phyloP scores from a whole-genome alignment of 2,329 filamentous ascomycete genomes.

The Endoconidiophora polonica region DNA sequence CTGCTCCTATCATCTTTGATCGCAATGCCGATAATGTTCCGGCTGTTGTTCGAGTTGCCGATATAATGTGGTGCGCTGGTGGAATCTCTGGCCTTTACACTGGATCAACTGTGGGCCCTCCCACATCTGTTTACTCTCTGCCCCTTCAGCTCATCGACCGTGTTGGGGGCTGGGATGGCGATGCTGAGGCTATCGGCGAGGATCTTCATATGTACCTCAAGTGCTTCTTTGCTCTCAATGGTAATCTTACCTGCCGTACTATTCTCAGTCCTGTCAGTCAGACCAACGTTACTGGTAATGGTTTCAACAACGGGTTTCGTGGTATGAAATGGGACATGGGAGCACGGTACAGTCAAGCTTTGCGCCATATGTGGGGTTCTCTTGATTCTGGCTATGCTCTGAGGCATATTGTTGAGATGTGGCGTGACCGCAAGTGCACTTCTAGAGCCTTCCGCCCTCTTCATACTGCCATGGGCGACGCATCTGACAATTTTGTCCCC shows the following conservation, averaged over 20 bases:
- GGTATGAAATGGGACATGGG: constrained; percentile 40
- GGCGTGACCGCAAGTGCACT: constrained; percentile 40
- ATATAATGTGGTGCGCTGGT: constrained; percentile 55
- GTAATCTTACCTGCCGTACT: constrained; percentile 46
- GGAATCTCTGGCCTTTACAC: constrained; percentile 53
- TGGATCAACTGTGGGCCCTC: constrained; percentile 47
- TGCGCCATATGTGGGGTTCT: constrained; percentile 62
- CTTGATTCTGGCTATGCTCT: constrained; percentile 52
- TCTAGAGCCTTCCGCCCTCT: constrained; percentile 38
- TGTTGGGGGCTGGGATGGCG: constrained; percentile 57
- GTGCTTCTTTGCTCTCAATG: constrained; percentile 59
- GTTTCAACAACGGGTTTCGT: constrained; percentile 32
- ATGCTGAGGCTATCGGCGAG: constrained; percentile 55
- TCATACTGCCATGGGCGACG: constrained; percentile 28
- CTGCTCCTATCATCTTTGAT: constrained; percentile 57
- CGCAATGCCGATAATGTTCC: constrained; percentile 54
- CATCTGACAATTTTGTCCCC: constrained; percentile 30
- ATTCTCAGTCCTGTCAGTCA: constrained; percentile 55
- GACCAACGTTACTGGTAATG: constrained; percentile 50
- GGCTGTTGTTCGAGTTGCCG: constrained; percentile 51
- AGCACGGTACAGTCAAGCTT: constrained; percentile 54
- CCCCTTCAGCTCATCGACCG: constrained; percentile 49
- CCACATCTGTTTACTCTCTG: constrained; percentile 58
- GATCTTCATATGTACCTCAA: constrained; percentile 66
- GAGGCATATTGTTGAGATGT: constrained; percentile 39